Base-by-base conservation (phyloP, 2,329 filamentous ascomycete genomes). In the Pseudogymnoascus sp. region DNA sequence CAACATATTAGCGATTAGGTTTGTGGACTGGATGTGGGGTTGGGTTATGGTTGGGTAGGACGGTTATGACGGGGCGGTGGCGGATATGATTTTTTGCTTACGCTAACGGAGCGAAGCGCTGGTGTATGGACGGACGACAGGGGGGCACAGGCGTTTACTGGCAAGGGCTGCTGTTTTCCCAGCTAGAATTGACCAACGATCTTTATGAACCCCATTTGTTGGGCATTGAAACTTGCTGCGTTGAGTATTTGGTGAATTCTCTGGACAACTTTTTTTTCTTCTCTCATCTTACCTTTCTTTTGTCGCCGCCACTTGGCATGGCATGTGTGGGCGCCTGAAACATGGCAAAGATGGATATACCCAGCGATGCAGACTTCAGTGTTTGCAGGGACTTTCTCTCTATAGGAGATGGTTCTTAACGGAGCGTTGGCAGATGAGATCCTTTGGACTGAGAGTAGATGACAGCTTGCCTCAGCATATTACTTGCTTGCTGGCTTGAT, bases 301-400 rank as follows among this genome's bases (percentile, higher is more conserved):
- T 61, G 47, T 56, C 64, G 28, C 37, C 37, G 25, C 59, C 35
- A 37, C 16, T 21, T 35, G 59, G 61, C 40, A 18, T 53, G 25
- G 25, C 25, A 31, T 33, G 2, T 35, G 50, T 56, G 50, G 50
- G 28, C 28, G 50, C 50, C 50, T 56, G 28, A 8, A 56, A 56
- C 2, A 56, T 56, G 50, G 50, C 50, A 56, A 56, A 62, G 21
- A 62, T 63, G 47, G 42, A 47, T 59, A 63, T 59, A 70, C 77
- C 87, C 87, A 89, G 80, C 84, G 88, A 85, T 89, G 87, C 87
- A 86, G 82, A 84, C 85, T 80, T 77, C 82, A 83, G 80, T 83
- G 87, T 82, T 81, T 83, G 87, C 88, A 87, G 83, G 88, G 82
- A 79, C 85, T 83, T 77, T 77, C 80, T 83, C 85, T 82, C 73